These are phyloP conservation scores for Colletotrichum sansevieriae DNA, from an alignment of 2,329 filamentous ascomycete genomes.

Conservation along the genomic window DNA sequence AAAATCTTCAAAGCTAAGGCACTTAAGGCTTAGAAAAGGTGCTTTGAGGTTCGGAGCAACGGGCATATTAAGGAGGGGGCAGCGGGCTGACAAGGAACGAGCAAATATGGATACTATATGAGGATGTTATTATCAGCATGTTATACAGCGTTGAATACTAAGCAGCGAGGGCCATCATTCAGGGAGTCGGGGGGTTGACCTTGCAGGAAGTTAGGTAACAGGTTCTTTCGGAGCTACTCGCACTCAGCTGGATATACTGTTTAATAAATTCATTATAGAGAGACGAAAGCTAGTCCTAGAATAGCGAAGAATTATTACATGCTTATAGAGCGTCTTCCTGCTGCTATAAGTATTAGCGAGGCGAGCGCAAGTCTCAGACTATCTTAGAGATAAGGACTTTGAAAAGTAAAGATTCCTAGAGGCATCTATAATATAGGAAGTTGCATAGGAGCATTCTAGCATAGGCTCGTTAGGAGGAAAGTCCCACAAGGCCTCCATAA, in stretches of 20 bases:
- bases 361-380: constrained; percentile 2
- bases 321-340: too few relatives aligned
- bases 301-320: too few relatives aligned
- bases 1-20: too few relatives aligned
- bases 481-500: not conserved
- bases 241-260: not conserved
- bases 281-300: too few relatives aligned
- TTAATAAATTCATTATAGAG: not conserved
- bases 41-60: too few relatives aligned
- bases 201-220: not conserved
- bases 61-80: not conserved
- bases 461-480: not conserved
- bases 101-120: not conserved
- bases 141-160: not conserved
- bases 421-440: not conserved
- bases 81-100: constrained; percentile 5
- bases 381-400: not conserved
- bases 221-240: not conserved
- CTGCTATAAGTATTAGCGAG: too few relatives aligned
- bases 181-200: not conserved
- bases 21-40: too few relatives aligned
- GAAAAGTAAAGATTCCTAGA: not conserved
- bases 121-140: not conserved
- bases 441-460: not conserved
- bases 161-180: not conserved